These are phyloP conservation scores for Cyberlindnera maritima DNA, from an alignment of 805 yeast species.

Conservation along the genomic window DNA sequence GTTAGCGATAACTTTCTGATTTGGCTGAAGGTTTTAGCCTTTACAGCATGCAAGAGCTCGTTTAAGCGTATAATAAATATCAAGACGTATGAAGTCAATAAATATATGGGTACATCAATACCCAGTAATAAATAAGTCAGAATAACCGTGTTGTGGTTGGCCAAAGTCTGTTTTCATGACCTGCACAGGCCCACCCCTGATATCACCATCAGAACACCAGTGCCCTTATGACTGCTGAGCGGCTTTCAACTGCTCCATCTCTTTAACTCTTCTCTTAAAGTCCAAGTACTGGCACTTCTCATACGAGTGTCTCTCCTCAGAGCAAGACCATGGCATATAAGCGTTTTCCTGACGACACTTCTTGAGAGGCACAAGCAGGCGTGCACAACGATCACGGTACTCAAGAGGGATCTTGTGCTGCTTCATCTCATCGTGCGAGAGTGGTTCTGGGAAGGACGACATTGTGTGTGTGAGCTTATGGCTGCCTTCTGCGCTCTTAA, in stretches of 20 bases:
- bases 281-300: constrained; percentile 85
- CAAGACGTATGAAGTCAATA: background rate
- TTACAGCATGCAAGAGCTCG: no score
- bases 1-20: no score
- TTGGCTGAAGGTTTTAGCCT: no score
- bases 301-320: constrained; percentile 76
- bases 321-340: constrained; percentile 70
- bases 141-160: background rate
- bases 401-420: constrained; percentile 71
- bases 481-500: no score
- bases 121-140: background rate
- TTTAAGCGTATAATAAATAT: background rate
- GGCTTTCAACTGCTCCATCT: constrained; percentile 54
- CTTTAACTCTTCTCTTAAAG: constrained; percentile 75
- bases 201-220: no score
- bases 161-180: no score
- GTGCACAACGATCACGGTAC: constrained; percentile 84
- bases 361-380: constrained; percentile 55
- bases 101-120: background rate
- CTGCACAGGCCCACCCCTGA: no score
- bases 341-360: constrained; percentile 56
- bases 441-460: constrained; percentile 11
- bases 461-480: no score
- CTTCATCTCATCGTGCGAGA: constrained; percentile 82
- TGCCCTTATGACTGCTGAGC: constrained; percentile 4